Base-by-base conservation (phyloP, 202 grass and related monocot species). In the Carex arenaria region DNA sequence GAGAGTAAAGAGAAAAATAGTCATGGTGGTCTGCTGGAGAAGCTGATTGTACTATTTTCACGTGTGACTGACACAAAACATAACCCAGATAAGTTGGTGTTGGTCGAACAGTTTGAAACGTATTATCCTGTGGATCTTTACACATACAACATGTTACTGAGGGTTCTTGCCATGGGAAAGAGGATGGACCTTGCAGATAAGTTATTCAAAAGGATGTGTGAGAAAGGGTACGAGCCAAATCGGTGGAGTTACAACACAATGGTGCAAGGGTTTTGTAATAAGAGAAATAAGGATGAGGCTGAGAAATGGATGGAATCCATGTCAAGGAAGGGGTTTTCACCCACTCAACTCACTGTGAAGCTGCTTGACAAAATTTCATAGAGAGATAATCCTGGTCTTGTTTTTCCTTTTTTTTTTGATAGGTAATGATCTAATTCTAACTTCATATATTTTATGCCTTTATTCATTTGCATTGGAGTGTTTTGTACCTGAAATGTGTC, bases 141-240 rank as follows among this genome's bases (percentile, higher is more conserved):
- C 89, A 95, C 93, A 73, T 98, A 98, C 67, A 98, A 98, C 84
- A 95, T 95, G 92, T 83, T 98, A 69, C 61, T 98, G 68, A 89
- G 89, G 84, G 93, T 89, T 14, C 64, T 98, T 79, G 80, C 60
- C 42, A 93, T 83, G 77, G 91, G 61, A 56, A 86, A 89, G 68
- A 95, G 93, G 86, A 95, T 98, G 93, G 95, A 95, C 71, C 87
- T 87, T 86, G 95, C 95, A 56, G 70, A 81, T 82, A 83, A 89
- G 32, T 79, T 95, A 86, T 95, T 90, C 43, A 71, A 95, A 67
- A 98, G 72, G 74, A 81, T 98, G 59, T 87, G 70, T 82, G 83
- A 76, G 61, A 93, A 92, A 86, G 95, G 93, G 14, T 98, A 92
- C 65, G 34, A 79, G 80, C 95, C 95, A 72, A 98, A 98, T 82